These are phyloP conservation scores for Asterionellopsis glacialis DNA, from an alignment of 108 stramenopile genomes.

Conservation along the genomic window DNA sequence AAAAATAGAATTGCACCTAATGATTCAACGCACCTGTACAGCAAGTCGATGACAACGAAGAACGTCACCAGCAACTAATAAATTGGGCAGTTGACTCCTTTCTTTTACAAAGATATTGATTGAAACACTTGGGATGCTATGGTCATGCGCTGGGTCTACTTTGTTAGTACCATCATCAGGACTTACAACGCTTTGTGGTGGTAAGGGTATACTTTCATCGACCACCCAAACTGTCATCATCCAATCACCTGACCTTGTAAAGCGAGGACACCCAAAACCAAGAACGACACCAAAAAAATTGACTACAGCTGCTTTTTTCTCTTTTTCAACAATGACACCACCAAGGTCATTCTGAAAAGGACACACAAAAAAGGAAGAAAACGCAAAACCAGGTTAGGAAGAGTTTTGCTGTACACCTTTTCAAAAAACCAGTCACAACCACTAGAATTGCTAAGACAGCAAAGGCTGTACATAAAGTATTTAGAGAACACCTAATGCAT, in stretches of 20 bases:
- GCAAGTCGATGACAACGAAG: constrained; percentile 33
- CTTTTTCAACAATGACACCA: no score
- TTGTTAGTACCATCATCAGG: no score
- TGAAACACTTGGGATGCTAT: neutral
- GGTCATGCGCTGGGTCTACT: constrained; percentile 3
- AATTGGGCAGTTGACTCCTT: constrained; percentile 36
- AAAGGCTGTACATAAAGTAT: no score
- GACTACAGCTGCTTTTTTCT: no score
- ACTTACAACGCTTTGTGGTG: constrained; percentile 3
- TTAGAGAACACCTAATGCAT: no score
- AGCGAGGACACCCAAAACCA: constrained; percentile 46
- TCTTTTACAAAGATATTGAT: constrained; percentile 55
- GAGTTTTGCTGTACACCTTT: no score
- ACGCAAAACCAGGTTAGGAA: no score
- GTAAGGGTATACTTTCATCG: constrained; percentile 48
- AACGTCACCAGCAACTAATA: constrained; percentile 68
- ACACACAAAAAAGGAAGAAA: no score
- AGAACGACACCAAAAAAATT: constrained; percentile 56
- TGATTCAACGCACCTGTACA: constrained; percentile 12
- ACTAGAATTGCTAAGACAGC: no score
- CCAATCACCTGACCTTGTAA: constrained; percentile 57
- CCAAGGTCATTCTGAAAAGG: no score
- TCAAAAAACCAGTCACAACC: no score
- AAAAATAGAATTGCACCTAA: neutral
- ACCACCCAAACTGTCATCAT: constrained; percentile 57